Evolutionary conservation across 495 filamentous ascomycete species (phyloP), one percentile per base, ranked within the genome.

Genomic region (Talaromyces ruber): DNA sequence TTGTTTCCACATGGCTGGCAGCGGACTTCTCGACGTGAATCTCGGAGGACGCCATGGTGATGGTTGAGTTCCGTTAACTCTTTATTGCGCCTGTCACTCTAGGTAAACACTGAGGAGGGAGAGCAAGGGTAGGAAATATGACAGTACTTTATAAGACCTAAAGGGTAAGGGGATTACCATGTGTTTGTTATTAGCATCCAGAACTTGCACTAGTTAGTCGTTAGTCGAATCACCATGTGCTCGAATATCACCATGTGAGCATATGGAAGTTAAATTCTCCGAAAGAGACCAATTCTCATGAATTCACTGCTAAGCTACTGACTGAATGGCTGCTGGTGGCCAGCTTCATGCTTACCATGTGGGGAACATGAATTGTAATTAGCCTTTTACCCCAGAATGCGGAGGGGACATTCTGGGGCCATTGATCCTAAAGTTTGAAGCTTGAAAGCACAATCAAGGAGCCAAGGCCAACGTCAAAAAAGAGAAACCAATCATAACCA

Each of bases 21-120:
- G 59, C 59, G 22, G 59, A 60, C 26, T 60, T 60, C 30, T 51
- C 59, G 26, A 52, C 21, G n/a, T 60, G 24, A 16, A 60, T 30
- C 39, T 60, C 59, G 25, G 43, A 52, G 12, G 43, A 30, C 3
- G 54, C 54, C 54, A 57, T 57, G 6, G 24, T 14, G 8, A 28
- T 18, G 16, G 16, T 53, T 47, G 18, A 18, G 43, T 21, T 47
- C 43, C 43, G n/a, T 47, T 43, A 32, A 4, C 30, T n/a, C 21
- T 47, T 8, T 21, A 47, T 5, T 18, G 43, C 4, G 4, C 16
- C 18, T 47, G 6, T 18, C 34, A 16, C 3, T 6, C n/a, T 2
- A 47, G 18, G 43, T 5, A 21, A 21, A n/a, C 43, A 21, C 43
- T 18, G 9, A 1, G 18, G n/a, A 47, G 21, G 43, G 16, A 11